These are phyloP conservation scores for Arthrocladium fulminans DNA, from an alignment of 2,329 filamentous ascomycete species.

Conservation along the genomic window DNA sequence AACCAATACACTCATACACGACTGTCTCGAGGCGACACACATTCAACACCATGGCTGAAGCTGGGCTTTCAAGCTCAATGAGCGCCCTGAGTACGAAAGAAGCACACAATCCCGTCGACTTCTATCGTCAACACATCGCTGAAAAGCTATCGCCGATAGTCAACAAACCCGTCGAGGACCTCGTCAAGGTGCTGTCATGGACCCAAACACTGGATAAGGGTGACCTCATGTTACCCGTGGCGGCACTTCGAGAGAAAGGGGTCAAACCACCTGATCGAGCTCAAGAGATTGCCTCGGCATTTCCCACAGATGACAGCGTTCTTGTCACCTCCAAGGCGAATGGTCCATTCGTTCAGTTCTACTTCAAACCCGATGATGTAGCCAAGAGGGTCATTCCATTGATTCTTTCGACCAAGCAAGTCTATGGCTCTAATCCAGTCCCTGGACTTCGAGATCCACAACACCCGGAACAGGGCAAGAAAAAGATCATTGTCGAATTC, in stretches of 20 bases:
- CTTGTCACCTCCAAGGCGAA: slow-evolving; percentile 27
- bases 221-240: slow-evolving; percentile 36
- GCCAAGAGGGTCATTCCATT: slow-evolving; percentile 50
- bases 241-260: slow-evolving; percentile 42
- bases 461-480: slow-evolving; percentile 46
- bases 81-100: slow-evolving; percentile 27
- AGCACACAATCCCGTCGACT: slow-evolving; percentile 38
- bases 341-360: slow-evolving; percentile 56
- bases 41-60: slow-evolving; percentile 9
- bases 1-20: not conserved
- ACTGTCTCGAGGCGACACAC: slow-evolving; percentile 5
- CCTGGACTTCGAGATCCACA: slow-evolving; percentile 51
- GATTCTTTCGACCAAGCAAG: slow-evolving; percentile 47
- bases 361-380: slow-evolving; percentile 53
- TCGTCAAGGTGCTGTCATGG: slow-evolving; percentile 36
- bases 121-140: slow-evolving; percentile 39
- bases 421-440: slow-evolving; percentile 53
- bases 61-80: slow-evolving; percentile 28
- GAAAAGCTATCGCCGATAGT: slow-evolving; percentile 32
- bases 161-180: slow-evolving; percentile 32
- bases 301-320: slow-evolving; percentile 49
- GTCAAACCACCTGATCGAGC: slow-evolving; percentile 51
- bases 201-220: slow-evolving; percentile 40
- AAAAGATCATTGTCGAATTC: slow-evolving; percentile 51
- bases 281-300: slow-evolving; percentile 47